These are phyloP conservation scores for Cercophora sp. DNA, from an alignment of 495 filamentous ascomycete genomes.

Conservation along the genomic window DNA sequence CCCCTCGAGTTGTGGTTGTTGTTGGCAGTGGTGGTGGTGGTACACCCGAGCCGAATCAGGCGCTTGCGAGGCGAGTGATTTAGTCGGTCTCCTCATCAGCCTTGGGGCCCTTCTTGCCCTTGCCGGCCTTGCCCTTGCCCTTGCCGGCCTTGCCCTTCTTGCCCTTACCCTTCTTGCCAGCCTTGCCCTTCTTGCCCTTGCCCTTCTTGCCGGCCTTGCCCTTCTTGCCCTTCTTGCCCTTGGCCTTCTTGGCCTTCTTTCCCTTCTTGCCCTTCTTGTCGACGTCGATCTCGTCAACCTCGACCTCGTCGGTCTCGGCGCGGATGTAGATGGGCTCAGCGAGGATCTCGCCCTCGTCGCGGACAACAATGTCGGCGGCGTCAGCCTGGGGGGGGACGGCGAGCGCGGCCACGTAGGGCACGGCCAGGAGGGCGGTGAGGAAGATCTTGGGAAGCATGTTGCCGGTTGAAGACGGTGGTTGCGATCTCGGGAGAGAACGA, in stretches of 20 bases:
- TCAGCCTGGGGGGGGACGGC: conserved; percentile 11
- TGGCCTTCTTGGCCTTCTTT: conserved; percentile 5
- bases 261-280: conserved; percentile 7
- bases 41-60: no score
- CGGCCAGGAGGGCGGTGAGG: conserved; percentile 18
- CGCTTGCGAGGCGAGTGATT: no score
- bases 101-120: conserved; percentile 10
- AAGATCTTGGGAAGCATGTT: conserved; percentile 21
- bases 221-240: conserved; percentile 8
- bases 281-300: not conserved
- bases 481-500: not conserved
- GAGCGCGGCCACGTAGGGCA: conserved; percentile 15
- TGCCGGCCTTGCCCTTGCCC: conserved; percentile 13
- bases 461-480: not conserved
- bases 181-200: conserved; percentile 11
- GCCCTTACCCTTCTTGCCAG: not conserved
- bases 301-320: conserved; percentile 5
- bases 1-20: no score
- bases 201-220: not conserved
- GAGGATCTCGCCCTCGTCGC: not conserved
- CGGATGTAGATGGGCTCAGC: not conserved
- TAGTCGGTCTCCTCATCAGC: not conserved
- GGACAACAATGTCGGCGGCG: not conserved
- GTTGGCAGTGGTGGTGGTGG: no score
- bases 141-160: conserved; percentile 1